These are phyloP conservation scores for Kwoniella bestiolae DNA, from an alignment of 768 basidiomycete genomes.

Conservation along the genomic window DNA sequence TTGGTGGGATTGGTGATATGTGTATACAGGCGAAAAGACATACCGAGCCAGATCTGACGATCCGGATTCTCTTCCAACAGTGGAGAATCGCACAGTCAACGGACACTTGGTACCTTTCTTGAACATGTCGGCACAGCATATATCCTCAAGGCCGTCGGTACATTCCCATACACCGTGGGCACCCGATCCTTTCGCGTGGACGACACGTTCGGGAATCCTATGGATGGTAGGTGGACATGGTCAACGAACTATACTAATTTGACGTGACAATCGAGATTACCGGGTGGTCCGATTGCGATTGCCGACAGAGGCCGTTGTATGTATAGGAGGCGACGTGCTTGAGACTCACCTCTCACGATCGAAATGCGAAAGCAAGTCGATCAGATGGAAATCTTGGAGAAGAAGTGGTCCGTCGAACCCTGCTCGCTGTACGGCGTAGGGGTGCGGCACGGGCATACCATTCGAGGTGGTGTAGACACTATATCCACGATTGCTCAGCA, in stretches of 20 bases:
- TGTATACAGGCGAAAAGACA: neutral
- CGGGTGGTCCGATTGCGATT: too few species aligned
- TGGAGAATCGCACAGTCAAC: slow-evolving; percentile 57
- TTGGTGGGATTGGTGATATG: too few species aligned
- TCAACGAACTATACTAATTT: neutral
- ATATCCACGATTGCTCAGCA: too few species aligned
- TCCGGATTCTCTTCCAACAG: slow-evolving; percentile 61
- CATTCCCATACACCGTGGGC: slow-evolving; percentile 60
- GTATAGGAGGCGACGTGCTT: neutral
- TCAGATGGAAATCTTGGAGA: slow-evolving; percentile 72
- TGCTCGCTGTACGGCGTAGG: slow-evolving; percentile 74
- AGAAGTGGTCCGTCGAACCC: slow-evolving; percentile 78
- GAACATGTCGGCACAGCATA: slow-evolving; percentile 59
- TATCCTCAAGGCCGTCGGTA: slow-evolving; percentile 58
- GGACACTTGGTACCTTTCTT: slow-evolving; percentile 56
- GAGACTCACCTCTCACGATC: slow-evolving; percentile 51
- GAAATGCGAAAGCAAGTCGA: slow-evolving; percentile 84
- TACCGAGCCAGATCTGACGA: slow-evolving; percentile 59
- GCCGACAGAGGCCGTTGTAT: neutral
- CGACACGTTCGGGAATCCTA: slow-evolving; percentile 58
- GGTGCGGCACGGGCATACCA: slow-evolving; percentile 65
- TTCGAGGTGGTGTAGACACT: slow-evolving; percentile 79
- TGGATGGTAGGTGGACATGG: neutral
- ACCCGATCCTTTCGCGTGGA: slow-evolving; percentile 70
- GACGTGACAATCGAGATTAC: neutral